Percentiles rank a stretch among this genome's conserved stretches.
Conservation (phyloP, 169 alveolate genomes). For the Eimeria tenella region DNA sequence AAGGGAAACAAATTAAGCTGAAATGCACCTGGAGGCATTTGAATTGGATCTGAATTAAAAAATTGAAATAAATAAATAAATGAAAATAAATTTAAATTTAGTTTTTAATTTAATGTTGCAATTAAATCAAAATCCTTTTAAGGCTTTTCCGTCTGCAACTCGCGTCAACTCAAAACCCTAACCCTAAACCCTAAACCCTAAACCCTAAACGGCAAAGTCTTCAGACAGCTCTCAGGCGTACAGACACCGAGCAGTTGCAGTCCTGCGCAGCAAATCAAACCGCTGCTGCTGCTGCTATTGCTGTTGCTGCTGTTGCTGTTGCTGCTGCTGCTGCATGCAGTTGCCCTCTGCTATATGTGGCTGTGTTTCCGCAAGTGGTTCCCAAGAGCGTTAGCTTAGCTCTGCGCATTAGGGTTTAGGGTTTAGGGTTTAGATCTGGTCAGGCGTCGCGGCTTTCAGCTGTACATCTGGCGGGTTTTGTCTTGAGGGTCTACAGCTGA, state of each 20-base stretch:
- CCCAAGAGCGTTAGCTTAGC: slow-evolving; percentile 44
- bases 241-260: slow-evolving; percentile 37
- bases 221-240: slow-evolving; percentile 52
- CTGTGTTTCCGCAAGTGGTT: slow-evolving; percentile 44
- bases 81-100: background rate
- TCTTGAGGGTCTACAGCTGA: background rate
- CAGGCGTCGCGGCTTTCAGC: background rate
- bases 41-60: background rate
- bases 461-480: background rate
- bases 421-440: background rate
- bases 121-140: slow-evolving; percentile 97
- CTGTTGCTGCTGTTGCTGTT: slow-evolving; percentile 36
- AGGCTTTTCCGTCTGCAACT: slow-evolving; percentile 92
- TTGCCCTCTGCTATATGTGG: slow-evolving; percentile 39
- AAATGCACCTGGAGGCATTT: background rate
- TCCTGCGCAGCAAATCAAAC: slow-evolving; percentile 24
- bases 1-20: background rate
- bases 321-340: slow-evolving; percentile 25
- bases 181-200: slow-evolving; percentile 57
- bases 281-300: background rate
- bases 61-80: background rate
- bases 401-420: slow-evolving; percentile 5
- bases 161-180: slow-evolving; percentile 81
- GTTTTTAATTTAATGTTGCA: slow-evolving; percentile 79
- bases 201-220: background rate